Base-by-base conservation (phyloP, 2,329 filamentous ascomycete species). In the Sphaceloma murrayae region DNA sequence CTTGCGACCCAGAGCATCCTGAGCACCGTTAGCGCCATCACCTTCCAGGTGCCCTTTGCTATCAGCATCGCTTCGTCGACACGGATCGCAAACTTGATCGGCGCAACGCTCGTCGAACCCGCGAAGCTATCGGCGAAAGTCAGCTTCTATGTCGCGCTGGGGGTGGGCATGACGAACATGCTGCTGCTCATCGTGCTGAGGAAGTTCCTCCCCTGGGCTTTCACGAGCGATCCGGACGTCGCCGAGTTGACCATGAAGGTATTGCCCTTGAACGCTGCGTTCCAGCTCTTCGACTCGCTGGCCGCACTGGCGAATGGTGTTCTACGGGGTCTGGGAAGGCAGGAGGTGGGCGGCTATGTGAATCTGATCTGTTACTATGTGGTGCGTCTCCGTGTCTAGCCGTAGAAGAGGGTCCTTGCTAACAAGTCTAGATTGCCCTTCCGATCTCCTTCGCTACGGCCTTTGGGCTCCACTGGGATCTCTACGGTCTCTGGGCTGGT, bases 1-100 rank as follows among this genome's bases (percentile, higher is more conserved):
- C 74, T 96, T 1, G 89, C 89, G 0, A 88, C 91, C 0, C 88
- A 98, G 62, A 88, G 83, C 24, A 80, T 95, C 10, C 68, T 96
- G 2, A 75, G 81, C 16, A 56, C 54, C 2, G 47, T 56, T 18
- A 54, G 52, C 11, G 49, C 45, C 44, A 52, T 56, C 8, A 53
- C 54, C 19, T 56, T 52, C 43, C 51, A 53, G 34, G 51, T 56
- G 10, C 87, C 88, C 0, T 95, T 95, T 65, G 84, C 89, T 0
- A 75, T 95, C 49, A 85, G 83, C 19, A 89, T 96, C 46, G 88
- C 88, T 2, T 79, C 82, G 0, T 89, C 82, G 8, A 96, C 89
- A 0, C 78, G 89, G 1, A 77, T 95, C 10, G 89, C 87, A 17
- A 95, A 95, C 54, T 68, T 95, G 29, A 91, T 95, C 49, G 89